phyloP scores from a whole-genome alignment of 2,329 filamentous ascomycete genomes.

The Neopestalotiopsis rosae region DNA sequence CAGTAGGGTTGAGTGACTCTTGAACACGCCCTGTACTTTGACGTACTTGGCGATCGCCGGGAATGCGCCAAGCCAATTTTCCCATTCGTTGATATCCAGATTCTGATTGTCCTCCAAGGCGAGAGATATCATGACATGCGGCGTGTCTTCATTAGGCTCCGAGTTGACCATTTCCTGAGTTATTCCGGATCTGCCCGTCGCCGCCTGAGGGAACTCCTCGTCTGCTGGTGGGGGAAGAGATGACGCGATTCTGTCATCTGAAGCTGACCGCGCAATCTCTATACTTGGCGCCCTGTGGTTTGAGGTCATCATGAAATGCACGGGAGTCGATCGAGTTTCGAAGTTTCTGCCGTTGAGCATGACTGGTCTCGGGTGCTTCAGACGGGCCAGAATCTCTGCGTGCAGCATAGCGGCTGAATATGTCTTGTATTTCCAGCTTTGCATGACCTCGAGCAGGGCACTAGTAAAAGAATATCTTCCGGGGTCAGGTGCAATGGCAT shows the following conservation, averaged over 20 bases:
- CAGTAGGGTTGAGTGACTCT: conserved; percentile 64
- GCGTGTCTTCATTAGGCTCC: conserved; percentile 60
- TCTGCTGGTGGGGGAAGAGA: conserved; percentile 40
- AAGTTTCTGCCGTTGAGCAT: conserved; percentile 63
- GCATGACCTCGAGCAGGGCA: conserved; percentile 62
- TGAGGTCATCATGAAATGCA: conserved; percentile 68
- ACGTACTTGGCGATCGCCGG: conserved; percentile 64
- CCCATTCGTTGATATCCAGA: conserved; percentile 63
- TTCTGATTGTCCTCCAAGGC: conserved; percentile 63
- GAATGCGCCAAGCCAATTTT: conserved; percentile 61
- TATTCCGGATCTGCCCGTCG: conserved; percentile 34
- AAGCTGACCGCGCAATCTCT: conserved; percentile 51
- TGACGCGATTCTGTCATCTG: conserved; percentile 39
- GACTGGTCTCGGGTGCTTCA: conserved; percentile 64
- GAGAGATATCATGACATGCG: conserved; percentile 66
- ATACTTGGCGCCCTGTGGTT: conserved; percentile 65
- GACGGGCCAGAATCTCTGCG: conserved; percentile 62
- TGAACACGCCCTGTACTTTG: conserved; percentile 66
- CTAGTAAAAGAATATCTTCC: conserved; percentile 66
- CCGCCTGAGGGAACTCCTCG: conserved; percentile 25
- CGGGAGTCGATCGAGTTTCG: conserved; percentile 62
- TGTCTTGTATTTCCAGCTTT: conserved; percentile 59
- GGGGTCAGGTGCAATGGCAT: conserved; percentile 64
- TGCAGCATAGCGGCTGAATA: conserved; percentile 68
- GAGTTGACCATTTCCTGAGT: conserved; percentile 34